A percentile compares a stretch with the other conserved stretches of the same genome.
Evolutionary conservation across 352 stramenopile genomes (phyloP).

Genomic region (Phytophthora capsici): DNA sequence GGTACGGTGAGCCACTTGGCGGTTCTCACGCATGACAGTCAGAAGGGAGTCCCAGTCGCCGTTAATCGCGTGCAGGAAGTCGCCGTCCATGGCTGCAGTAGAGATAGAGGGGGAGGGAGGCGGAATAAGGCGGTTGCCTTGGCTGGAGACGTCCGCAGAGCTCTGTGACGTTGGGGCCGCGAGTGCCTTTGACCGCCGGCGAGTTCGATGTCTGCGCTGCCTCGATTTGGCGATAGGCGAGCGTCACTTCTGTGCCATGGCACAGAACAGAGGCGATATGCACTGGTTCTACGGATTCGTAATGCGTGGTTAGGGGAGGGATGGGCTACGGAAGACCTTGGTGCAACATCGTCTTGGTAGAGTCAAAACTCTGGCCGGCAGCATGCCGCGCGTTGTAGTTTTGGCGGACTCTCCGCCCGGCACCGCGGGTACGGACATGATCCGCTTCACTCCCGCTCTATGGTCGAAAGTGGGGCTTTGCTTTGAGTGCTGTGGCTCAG

Average conservation of each 20-base stretch:
- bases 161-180: constrained; percentile 11
- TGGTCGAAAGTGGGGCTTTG: constrained; percentile 5
- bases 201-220: not conserved
- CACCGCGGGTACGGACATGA: constrained; percentile 7
- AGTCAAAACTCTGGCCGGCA: not conserved
- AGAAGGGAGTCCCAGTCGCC: constrained; percentile 82
- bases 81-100: constrained; percentile 58
- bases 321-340: constrained; percentile 10
- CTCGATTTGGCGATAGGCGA: constrained; percentile 17
- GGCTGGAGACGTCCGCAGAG: constrained; percentile 10
- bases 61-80: constrained; percentile 83
- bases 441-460: constrained; percentile 18
- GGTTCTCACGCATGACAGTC: constrained; percentile 65
- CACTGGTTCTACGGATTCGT: constrained; percentile 18
- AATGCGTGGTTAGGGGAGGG: constrained; percentile 12
- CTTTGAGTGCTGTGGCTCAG: not conserved
- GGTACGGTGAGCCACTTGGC: constrained; percentile 59
- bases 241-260: constrained; percentile 9
- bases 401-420: constrained; percentile 10
- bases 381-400: constrained; percentile 12
- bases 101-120: not conserved
- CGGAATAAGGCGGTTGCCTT: constrained; percentile 19
- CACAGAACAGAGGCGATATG: not conserved
- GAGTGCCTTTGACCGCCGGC: constrained; percentile 14
- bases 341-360: constrained; percentile 6